phyloP scores from a whole-genome alignment of 2,329 filamentous ascomycete genomes.

The Paecilomyces dactylethromorphus region DNA sequence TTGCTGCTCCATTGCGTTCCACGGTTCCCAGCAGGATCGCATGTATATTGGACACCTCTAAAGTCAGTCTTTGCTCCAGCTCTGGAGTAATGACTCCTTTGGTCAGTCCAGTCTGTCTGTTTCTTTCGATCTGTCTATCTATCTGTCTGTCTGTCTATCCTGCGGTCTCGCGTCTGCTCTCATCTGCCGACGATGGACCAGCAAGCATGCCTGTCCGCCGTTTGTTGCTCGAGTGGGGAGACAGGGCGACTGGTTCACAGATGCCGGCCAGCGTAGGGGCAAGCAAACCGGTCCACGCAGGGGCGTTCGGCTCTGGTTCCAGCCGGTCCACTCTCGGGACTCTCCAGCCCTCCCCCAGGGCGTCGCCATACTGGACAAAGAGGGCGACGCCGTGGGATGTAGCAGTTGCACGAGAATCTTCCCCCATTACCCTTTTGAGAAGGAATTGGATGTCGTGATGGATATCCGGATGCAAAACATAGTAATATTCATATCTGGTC shows the following conservation, averaged over 20 bases:
- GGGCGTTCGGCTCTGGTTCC: background rate
- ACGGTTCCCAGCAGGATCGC: background rate
- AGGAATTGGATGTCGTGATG: no score
- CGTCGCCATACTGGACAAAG: background rate
- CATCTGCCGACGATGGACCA: background rate
- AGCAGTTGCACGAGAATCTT: no score
- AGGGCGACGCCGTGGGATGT: background rate
- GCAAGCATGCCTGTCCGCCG: background rate
- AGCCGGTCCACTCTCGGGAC: background rate
- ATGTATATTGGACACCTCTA: no score
- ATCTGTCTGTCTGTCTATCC: background rate
- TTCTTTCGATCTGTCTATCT: background rate
- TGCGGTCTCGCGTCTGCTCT: background rate
- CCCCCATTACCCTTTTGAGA: no score
- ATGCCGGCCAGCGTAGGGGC: background rate
- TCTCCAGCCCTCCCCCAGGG: background rate
- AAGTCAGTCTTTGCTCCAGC: no score
- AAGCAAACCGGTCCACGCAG: background rate
- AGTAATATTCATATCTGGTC: background rate
- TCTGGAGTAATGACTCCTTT: background rate
- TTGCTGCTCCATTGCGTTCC: background rate
- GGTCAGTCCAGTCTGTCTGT: background rate
- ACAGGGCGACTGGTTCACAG: background rate
- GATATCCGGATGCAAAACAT: background rate
- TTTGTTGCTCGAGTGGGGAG: background rate